These are phyloP conservation scores for Hyaloscypha bicolor DNA, from an alignment of 495 filamentous ascomycete species.

Conservation along the genomic window DNA sequence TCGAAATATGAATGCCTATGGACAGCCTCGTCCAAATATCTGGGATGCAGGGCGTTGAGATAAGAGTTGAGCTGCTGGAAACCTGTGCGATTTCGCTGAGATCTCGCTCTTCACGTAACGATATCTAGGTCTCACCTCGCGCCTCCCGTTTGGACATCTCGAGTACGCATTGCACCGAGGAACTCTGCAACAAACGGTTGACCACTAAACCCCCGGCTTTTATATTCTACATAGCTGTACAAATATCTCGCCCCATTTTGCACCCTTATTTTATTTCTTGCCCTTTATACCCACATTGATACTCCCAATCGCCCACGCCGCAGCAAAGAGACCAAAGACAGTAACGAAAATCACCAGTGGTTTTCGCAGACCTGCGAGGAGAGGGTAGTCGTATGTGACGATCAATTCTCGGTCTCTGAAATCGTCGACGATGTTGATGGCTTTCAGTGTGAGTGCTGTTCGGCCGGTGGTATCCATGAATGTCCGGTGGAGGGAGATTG, in stretches of 20 bases:
- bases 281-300: constrained; percentile 30
- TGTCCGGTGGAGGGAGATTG: constrained; percentile 70
- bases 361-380: constrained; percentile 77
- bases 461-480: constrained; percentile 95
- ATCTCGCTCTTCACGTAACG: too few species aligned
- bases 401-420: constrained; percentile 77
- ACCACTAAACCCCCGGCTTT: constrained; percentile 9
- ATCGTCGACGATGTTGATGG: constrained; percentile 86
- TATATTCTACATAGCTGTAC: constrained; percentile 33
- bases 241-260: constrained; percentile 5
- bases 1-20: too few species aligned
- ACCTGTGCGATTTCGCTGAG: too few species aligned
- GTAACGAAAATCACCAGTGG: constrained; percentile 82
- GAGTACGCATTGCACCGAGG: too few species aligned
- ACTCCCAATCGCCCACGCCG: constrained; percentile 69
- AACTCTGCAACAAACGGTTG: too few species aligned
- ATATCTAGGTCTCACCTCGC: too few species aligned
- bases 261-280: constrained; percentile 20
- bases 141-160: too few species aligned
- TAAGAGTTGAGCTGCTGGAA: too few species aligned
- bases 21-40: too few species aligned
- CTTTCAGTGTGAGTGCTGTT: constrained; percentile 77
- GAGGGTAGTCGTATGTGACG: constrained; percentile 86
- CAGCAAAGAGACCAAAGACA: constrained; percentile 70
- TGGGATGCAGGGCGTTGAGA: too few species aligned